Evolutionary conservation across 176 grass and related monocot species (phyloP), one percentile per base, ranked within the genome.

Genomic region (Saccharum spontaneum): DNA sequence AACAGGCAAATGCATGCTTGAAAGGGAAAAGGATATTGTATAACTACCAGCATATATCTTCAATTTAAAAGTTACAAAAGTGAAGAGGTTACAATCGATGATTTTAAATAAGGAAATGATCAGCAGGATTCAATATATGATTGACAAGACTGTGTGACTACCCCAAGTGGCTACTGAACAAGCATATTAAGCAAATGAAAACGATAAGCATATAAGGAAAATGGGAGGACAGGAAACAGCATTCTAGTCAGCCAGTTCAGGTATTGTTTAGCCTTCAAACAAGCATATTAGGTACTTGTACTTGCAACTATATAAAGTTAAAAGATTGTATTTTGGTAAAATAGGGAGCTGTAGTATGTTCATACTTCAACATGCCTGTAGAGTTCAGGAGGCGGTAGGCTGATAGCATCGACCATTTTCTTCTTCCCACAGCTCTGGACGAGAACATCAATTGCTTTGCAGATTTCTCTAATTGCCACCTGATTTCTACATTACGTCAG

Each of bases 351-450:
- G 48, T 75, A 41, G 78, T 78, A 44, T 69, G 67, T 83, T 39
- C 93, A 34, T 98, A 98, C 96, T 92, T 98, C 96, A 86, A 98
- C 96, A 89, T 94, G 96, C 88, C 88, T 98, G 92, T 98, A 94
- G 60, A 98, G 89, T 84, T 95, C 96, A 73, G 57, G 76, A 37
- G 96, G 96, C 48, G 93, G 96, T 77, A 95, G 86, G 74, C 63
- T 73, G 13, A 98, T 98, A 87, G 93, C 96, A 80, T 98, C 93
- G 0, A 93, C 43, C 91, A 98, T 92, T 94, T 98, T 98, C 37
- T 85, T 89, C 89, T 98, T 98, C 79, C 96, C 96, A 71, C 96
- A 94, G 49, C 80, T 92, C 78, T 94, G 86, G 67, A 94, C 91
- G 73, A 98, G 91, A 81, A 76, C 69, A 79, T 98, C 91, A 76